phyloP scores from a whole-genome alignment of 257 asterid species.

The Nicotiana noctiflora region DNA sequence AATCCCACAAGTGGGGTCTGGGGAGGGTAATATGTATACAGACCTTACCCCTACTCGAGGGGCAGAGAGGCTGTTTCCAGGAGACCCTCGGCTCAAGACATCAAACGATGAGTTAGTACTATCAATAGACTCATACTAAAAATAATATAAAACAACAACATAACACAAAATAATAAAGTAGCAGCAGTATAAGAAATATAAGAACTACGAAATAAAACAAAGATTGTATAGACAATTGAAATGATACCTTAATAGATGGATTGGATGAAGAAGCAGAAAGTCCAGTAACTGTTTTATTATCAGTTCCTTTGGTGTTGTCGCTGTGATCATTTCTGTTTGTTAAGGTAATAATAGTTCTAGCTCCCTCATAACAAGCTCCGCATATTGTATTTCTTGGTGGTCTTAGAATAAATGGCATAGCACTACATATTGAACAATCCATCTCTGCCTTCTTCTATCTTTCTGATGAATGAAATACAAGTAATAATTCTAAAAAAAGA shows the following conservation, averaged over 20 bases:
- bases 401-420: slow-evolving; percentile 71
- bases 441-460: slow-evolving; percentile 13
- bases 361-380: slow-evolving; percentile 85
- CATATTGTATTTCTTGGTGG: slow-evolving; percentile 88
- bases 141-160: no score
- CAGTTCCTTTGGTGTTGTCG: slow-evolving; percentile 39
- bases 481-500: background rate
- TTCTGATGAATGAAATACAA: background rate
- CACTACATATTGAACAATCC: slow-evolving; percentile 91
- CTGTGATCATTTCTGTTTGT: slow-evolving; percentile 51
- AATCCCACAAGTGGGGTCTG: no score
- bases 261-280: slow-evolving; percentile 28
- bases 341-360: slow-evolving; percentile 53
- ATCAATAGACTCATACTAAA: no score
- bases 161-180: no score
- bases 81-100: no score
- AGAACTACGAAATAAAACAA: no score
- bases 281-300: slow-evolving; percentile 25
- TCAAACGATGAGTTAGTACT: no score
- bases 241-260: slow-evolving; percentile 9
- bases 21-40: no score
- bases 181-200: no score
- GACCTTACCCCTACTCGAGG: no score
- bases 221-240: background rate
- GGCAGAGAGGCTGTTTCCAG: no score